A percentile compares a stretch with the other conserved stretches of the same genome.
Evolutionary conservation across 768 basidiomycete species (phyloP).

Genomic region (Phaeotremella skinneri): DNA sequence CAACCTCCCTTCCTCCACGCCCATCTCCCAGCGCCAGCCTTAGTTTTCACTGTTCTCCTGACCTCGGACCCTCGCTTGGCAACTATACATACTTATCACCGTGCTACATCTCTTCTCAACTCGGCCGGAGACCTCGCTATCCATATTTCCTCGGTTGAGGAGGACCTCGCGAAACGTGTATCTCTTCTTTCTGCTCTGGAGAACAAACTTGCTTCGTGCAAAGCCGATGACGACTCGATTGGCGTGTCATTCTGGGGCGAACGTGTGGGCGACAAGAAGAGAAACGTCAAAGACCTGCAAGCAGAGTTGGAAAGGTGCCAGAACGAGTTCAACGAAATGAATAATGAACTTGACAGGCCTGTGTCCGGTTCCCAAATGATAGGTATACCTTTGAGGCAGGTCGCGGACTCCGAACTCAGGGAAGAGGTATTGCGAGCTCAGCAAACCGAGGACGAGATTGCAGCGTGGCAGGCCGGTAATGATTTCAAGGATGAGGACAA

Average conservation of each 20-base stretch:
- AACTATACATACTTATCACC: conserved; percentile 44
- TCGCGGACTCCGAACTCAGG: conserved; percentile 24
- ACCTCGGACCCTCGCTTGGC: conserved; percentile 45
- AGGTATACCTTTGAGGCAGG: conserved; percentile 12
- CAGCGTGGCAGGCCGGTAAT: conserved; percentile 37
- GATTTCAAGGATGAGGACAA: conserved; percentile 21
- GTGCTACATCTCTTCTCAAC: conserved; percentile 26
- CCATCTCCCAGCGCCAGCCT: conserved; percentile 35
- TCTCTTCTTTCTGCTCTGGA: conserved; percentile 36
- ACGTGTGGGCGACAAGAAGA: conserved; percentile 33
- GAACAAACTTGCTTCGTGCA: conserved; percentile 22
- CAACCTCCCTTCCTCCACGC: conserved; percentile 30
- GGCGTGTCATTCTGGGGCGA: conserved; percentile 38
- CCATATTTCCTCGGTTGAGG: conserved; percentile 18
- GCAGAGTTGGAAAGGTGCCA: conserved; percentile 15
- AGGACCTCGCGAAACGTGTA: conserved; percentile 23
- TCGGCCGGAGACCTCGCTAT: conserved; percentile 20
- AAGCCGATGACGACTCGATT: conserved; percentile 21
- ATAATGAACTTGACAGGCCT: conserved; percentile 8
- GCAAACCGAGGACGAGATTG: conserved; percentile 39
- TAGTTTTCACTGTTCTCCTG: conserved; percentile 47
- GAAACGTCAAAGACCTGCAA: conserved; percentile 19
- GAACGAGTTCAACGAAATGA: conserved; percentile 15
- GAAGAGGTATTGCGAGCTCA: conserved; percentile 27
- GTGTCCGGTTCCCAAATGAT: neutral